Percentiles rank a stretch among this genome's conserved stretches.
These are phyloP conservation scores for Lipomyces anomalus DNA, from an alignment of 805 yeast species.

Conservation along the genomic window DNA sequence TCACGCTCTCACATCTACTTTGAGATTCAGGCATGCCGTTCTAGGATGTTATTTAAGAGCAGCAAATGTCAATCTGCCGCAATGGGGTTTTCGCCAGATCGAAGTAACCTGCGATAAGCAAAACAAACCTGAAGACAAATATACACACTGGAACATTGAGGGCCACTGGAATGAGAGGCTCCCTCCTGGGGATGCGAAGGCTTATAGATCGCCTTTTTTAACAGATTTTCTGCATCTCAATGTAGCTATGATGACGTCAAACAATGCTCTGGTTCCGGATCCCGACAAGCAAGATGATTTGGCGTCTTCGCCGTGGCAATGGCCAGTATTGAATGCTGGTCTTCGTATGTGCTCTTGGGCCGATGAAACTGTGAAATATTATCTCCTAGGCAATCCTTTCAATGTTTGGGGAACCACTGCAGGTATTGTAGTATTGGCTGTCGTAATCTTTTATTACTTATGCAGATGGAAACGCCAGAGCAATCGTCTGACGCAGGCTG, in stretches of 20 bases:
- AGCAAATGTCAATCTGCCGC: conserved; percentile 75
- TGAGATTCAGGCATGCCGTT: conserved; percentile 63
- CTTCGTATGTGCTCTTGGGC: conserved; percentile 77
- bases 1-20: conserved; percentile 78
- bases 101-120: conserved; percentile 70
- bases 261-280: conserved; percentile 77
- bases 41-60: conserved; percentile 83
- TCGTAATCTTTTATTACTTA: conserved; percentile 37
- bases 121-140: conserved; percentile 49
- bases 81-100: conserved; percentile 98
- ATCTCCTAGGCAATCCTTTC: conserved; percentile 60
- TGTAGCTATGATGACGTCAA: conserved; percentile 77
- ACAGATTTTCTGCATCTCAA: conserved; percentile 67
- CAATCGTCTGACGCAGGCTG: conserved; percentile 40
- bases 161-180: conserved; percentile 52
- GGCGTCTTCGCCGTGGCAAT: conserved; percentile 76
- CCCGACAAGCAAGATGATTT: conserved; percentile 62
- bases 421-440: conserved; percentile 42
- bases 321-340: conserved; percentile 68
- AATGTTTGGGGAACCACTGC: conserved; percentile 57
- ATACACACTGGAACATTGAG: conserved; percentile 79
- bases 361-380: conserved; percentile 49
- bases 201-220: conserved; percentile 52
- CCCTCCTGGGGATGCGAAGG: conserved; percentile 36
- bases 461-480: conserved; percentile 68